Evolutionary conservation across 768 basidiomycete species (phyloP).

Genomic region (Termitomyces sp.): DNA sequence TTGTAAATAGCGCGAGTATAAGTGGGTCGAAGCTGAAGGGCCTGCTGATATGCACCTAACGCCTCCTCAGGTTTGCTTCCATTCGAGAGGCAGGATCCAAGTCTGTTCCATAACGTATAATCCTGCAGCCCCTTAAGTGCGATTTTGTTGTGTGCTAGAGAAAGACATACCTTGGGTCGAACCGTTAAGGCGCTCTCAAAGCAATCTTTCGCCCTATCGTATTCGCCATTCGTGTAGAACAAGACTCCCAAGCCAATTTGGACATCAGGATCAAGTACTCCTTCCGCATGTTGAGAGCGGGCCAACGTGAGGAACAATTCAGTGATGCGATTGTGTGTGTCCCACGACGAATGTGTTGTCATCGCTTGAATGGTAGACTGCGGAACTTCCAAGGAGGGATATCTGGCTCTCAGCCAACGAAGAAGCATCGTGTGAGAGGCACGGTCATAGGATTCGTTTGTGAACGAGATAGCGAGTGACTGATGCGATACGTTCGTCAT

Average conservation of each 20-base stretch:
- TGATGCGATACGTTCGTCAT: constrained; percentile 24
- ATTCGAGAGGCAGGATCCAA: constrained; percentile 93
- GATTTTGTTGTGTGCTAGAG: neutral
- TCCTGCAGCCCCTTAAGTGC: constrained; percentile 40
- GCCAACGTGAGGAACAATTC: constrained; percentile 83
- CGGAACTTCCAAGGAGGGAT: constrained; percentile 50
- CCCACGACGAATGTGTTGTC: constrained; percentile 66
- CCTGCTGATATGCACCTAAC: constrained; percentile 83
- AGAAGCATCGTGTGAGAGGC: constrained; percentile 83
- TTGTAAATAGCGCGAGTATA: constrained; percentile 98
- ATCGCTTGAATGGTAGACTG: constrained; percentile 53
- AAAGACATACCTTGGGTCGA: constrained; percentile 50
- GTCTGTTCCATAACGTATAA: constrained; percentile 92
- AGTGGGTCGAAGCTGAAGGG: constrained; percentile 84
- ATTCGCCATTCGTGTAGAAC: constrained; percentile 85
- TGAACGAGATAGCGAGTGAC: constrained; percentile 95
- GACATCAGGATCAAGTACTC: constrained; percentile 79
- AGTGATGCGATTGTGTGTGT: constrained; percentile 72
- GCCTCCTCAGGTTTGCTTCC: constrained; percentile 94
- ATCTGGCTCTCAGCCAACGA: constrained; percentile 73
- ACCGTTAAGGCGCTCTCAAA: constrained; percentile 83
- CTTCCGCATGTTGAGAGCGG: constrained; percentile 70
- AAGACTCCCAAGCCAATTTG: constrained; percentile 92
- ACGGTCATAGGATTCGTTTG: constrained; percentile 88
- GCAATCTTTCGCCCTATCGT: constrained; percentile 89